Conservation (phyloP, 2,329 filamentous ascomycete genomes). For the Alternaria infectoria region DNA sequence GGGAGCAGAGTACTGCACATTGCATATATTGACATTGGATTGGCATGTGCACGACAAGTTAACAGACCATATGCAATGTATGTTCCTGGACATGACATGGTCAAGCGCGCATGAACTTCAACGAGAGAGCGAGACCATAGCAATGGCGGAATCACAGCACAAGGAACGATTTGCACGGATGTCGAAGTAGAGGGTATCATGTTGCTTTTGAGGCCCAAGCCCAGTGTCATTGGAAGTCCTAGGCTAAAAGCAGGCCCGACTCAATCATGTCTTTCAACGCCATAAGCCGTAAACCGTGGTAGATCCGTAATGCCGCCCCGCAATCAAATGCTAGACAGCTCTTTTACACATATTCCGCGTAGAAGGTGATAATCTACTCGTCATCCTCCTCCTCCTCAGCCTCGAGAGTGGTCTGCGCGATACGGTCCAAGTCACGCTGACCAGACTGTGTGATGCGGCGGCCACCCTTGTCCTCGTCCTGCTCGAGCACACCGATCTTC, state of each 20-base stretch:
- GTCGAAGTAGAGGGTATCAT: constrained; percentile 25
- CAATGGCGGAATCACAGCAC: not conserved
- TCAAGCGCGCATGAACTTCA: not conserved
- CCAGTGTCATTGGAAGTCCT: constrained; percentile 43
- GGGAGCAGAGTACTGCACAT: too few species aligned
- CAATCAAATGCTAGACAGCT: constrained; percentile 35
- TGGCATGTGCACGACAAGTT: not conserved
- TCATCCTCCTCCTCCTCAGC: constrained; percentile 57
- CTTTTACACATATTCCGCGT: constrained; percentile 8
- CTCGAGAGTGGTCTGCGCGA: constrained; percentile 60
- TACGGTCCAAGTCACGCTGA: constrained; percentile 96
- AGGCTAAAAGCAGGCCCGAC: constrained; percentile 41
- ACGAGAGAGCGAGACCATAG: not conserved
- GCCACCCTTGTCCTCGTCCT: constrained; percentile 98
- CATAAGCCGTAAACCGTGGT: constrained; percentile 44
- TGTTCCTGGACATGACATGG: not conserved
- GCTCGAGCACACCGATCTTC: constrained; percentile 98
- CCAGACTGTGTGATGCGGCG: constrained; percentile 97
- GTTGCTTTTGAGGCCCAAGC: constrained; percentile 41
- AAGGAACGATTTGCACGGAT: too few species aligned
- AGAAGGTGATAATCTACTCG: constrained; percentile 36
- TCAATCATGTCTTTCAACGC: constrained; percentile 41
- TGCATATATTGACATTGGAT: not conserved
- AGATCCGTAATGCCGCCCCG: constrained; percentile 34
- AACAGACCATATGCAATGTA: not conserved